Conservation (phyloP, 1,284 basidiomycete genomes). For the Volvariella volvacea region DNA sequence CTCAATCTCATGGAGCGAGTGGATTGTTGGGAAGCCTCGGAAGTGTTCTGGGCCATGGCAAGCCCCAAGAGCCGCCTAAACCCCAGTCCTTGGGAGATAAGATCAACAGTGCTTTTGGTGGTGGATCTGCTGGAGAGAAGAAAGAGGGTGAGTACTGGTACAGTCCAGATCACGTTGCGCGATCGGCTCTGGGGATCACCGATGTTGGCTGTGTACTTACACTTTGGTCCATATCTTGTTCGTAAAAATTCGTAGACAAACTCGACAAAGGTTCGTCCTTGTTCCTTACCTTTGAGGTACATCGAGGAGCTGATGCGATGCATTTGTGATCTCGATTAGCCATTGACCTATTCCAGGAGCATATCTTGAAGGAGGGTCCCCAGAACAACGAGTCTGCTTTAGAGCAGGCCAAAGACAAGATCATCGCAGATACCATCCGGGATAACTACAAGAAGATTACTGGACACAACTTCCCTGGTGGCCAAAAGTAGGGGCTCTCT, state of each 20-base stretch:
- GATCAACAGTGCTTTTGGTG: conserved; percentile 13
- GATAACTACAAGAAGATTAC: conserved; percentile 5
- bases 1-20: background rate
- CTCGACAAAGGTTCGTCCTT: background rate
- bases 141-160: conserved; percentile 13
- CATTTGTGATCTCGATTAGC: conserved; percentile 14
- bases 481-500: background rate
- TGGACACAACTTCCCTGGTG: conserved; percentile 1
- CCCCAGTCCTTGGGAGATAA: background rate
- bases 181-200: background rate
- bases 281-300: background rate
- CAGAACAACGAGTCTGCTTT: conserved; percentile 32
- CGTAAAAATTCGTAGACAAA: background rate
- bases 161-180: background rate
- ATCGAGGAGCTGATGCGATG: too few relatives aligned
- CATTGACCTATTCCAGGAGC: conserved; percentile 35
- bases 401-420: conserved; percentile 34
- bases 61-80: background rate
- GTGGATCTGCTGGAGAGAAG: conserved; percentile 13
- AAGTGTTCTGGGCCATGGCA: background rate
- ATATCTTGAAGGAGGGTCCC: conserved; percentile 29
- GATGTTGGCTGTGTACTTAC: background rate
- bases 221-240: background rate
- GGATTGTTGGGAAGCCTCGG: background rate
- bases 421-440: conserved; percentile 29